A percentile compares a stretch with the other conserved stretches of the same genome.
Evolutionary conservation across 306 rosid genomes (phyloP).

Genomic region (Comarum palustre): DNA sequence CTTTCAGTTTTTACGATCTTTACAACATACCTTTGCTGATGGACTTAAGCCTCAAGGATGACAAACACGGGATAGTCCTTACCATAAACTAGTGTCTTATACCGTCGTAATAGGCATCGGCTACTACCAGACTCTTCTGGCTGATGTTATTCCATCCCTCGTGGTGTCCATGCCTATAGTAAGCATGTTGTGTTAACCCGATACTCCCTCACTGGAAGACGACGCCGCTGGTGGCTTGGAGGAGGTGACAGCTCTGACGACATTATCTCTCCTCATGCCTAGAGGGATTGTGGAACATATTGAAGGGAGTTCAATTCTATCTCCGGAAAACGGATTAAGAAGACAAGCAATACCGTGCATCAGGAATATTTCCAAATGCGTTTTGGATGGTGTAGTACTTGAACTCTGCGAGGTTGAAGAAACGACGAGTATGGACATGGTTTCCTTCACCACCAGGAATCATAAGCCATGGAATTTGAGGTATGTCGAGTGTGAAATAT

Average conservation of each 20-base stretch:
- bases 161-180: neutral
- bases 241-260: neutral
- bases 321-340: too few species aligned
- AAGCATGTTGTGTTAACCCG: neutral
- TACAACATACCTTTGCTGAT: too few species aligned
- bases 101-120: neutral
- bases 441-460: neutral
- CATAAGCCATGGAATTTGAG: conserved; percentile 14
- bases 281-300: neutral
- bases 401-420: neutral
- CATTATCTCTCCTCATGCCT: neutral
- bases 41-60: too few species aligned
- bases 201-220: too few species aligned
- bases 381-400: neutral
- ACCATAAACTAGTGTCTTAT: neutral
- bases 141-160: neutral
- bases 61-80: neutral
- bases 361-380: neutral
- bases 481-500: neutral
- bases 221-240: neutral
- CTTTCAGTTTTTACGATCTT: too few species aligned
- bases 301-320: neutral
- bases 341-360: neutral
- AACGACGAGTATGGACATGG: conserved; percentile 1
- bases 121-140: neutral